phyloP scores from a whole-genome alignment of 495 filamentous ascomycete genomes.

The Saxispiralis lemnorum region DNA sequence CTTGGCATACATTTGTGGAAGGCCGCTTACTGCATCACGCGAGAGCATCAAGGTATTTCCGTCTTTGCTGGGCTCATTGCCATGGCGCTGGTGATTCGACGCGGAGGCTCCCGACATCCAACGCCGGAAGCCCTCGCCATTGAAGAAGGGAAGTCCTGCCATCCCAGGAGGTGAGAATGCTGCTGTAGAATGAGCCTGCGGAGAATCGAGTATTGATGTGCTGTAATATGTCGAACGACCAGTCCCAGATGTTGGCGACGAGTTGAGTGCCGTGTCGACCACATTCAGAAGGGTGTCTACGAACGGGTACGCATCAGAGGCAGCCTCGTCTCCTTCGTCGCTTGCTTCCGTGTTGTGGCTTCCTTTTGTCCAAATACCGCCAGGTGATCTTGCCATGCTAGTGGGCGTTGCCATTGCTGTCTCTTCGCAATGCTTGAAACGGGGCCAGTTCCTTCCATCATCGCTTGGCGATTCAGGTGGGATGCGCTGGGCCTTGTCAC shows the following conservation, averaged over 20 bases:
- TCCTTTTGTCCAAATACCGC: not conserved
- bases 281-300: not conserved
- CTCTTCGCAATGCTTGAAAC: not conserved
- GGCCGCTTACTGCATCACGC: not conserved
- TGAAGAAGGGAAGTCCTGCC: constrained; percentile 1
- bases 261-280: not conserved
- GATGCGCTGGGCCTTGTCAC: constrained; percentile 7
- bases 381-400: not conserved
- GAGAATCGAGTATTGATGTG: not conserved
- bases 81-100: not conserved
- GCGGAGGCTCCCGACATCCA: constrained; percentile 3
- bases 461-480: not conserved
- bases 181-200: not conserved
- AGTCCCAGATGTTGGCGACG: not conserved
- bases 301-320: not conserved
- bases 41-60: not conserved
- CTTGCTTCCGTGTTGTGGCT: not conserved
- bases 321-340: not conserved
- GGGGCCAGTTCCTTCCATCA: not conserved
- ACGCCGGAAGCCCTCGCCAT: not conserved
- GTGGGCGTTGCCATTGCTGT: not conserved
- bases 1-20: not conserved
- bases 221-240: not conserved
- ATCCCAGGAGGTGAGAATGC: not conserved
- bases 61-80: not conserved